A percentile compares a stretch with the other conserved stretches of the same genome.
These are phyloP conservation scores for Tremellales sp. DNA, from an alignment of 1,284 basidiomycete genomes.

Conservation along the genomic window DNA sequence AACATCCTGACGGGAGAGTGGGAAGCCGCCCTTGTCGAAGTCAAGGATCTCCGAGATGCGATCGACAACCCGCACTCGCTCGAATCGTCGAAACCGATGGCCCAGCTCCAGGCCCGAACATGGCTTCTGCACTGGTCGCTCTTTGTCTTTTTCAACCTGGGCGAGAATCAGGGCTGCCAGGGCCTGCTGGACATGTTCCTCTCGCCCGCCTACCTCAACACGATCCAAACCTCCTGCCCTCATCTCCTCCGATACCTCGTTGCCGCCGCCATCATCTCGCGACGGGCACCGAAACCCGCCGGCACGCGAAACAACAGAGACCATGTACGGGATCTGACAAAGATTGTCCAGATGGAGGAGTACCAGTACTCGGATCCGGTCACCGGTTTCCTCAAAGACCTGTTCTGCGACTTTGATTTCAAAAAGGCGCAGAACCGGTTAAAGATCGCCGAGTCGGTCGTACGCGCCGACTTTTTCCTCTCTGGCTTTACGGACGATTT, in stretches of 20 bases:
- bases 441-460: conserved; percentile 72
- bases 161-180: conserved; percentile 70
- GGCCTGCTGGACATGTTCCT: conserved; percentile 95
- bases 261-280: conserved; percentile 85
- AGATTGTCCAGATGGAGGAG: conserved; percentile 86
- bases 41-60: conserved; percentile 86
- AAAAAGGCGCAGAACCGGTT: conserved; percentile 83
- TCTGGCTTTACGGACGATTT: conserved; percentile 86
- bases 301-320: conserved; percentile 58
- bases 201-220: conserved; percentile 92
- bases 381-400: conserved; percentile 85
- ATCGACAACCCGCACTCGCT: conserved; percentile 66
- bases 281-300: conserved; percentile 55
- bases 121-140: conserved; percentile 98
- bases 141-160: conserved; percentile 98
- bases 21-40: conserved; percentile 88
- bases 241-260: conserved; percentile 95
- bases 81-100: conserved; percentile 59
- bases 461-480: conserved; percentile 91
- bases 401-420: conserved; percentile 91
- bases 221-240: conserved; percentile 91
- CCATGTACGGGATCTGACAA: conserved; percentile 81
- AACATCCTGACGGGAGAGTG: conserved; percentile 93
- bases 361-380: conserved; percentile 94
- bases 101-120: conserved; percentile 87